These are phyloP conservation scores for Henningerozyma blattae DNA, from an alignment of 805 yeast species.

Conservation along the genomic window DNA sequence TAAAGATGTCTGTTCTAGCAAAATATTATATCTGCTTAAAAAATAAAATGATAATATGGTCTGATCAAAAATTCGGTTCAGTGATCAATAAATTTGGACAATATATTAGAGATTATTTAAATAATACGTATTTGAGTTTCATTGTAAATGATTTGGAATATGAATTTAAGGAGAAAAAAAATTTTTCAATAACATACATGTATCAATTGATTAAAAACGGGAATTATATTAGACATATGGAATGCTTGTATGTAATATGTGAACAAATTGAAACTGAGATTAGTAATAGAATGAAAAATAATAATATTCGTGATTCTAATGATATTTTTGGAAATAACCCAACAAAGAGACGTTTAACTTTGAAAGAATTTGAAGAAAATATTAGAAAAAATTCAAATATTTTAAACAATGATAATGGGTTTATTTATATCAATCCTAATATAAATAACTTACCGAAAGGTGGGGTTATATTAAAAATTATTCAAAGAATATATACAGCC, in stretches of 20 bases:
- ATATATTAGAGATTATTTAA: conserved; percentile 37
- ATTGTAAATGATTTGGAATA: conserved; percentile 36
- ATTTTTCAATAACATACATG: conserved; percentile 47
- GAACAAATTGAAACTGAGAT: conserved; percentile 37
- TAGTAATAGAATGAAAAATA: conserved; percentile 26
- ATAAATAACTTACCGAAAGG: conserved; percentile 54
- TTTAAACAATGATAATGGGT: conserved; percentile 24
- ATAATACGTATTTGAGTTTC: conserved; percentile 25
- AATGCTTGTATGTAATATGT: conserved; percentile 47
- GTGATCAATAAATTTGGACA: conserved; percentile 64
- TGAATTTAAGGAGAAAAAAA: conserved; percentile 35
- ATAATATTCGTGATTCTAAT: conserved; percentile 4
- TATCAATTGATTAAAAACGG: conserved; percentile 36
- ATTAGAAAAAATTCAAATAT: no score
- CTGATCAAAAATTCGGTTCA: conserved; percentile 47
- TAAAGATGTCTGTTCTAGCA: no score
- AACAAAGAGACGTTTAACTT: no score
- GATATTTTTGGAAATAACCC: conserved; percentile 9
- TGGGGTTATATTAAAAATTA: conserved; percentile 52
- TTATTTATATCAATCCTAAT: conserved; percentile 32
- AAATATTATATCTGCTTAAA: background rate
- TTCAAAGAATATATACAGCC: conserved; percentile 44
- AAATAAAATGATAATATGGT: conserved; percentile 35
- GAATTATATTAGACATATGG: conserved; percentile 29
- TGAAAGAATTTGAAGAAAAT: no score